Base-by-base conservation (phyloP, 345 rosid genomes). In the Chamaenerion angustifolium region DNA sequence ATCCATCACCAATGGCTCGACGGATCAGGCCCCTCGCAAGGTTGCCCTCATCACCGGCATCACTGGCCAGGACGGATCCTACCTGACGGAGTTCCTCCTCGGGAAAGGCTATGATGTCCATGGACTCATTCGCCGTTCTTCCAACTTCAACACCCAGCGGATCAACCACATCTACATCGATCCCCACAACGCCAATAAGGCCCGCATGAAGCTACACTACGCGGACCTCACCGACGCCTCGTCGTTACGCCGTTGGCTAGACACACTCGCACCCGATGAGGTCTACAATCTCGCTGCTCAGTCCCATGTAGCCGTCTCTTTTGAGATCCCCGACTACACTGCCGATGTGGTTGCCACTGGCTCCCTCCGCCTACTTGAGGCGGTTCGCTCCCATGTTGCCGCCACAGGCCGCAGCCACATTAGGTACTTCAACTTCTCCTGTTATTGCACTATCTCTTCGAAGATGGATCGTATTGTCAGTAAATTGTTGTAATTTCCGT, bases 331-430 rank as follows among this genome's bases (percentile, higher is more conserved):
- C 12, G 96, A 90, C 61, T 90, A 90, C 66, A 86, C 98, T 0
- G 94, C 94, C 17, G 96, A 90, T 15, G 92, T 90, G 11, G 96
- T 90, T 4, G 98, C 96, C 48, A 90, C 98, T 0, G 95, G 96
- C 12, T 78, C 92, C 56, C 88, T 90, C 55, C 95, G 94, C 18
- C 82, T 90, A 56, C 80, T 90, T 17, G 98, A 90, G 56, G 95
- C 96, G 11, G 88, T 90, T 62, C 76, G 98, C 64, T 90, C 98
- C 48, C 92, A 90, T 61, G 76, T 71, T 62, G 45, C 76, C 10
- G 92, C 82, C 66, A 83, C 81, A 10, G 92, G 92, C 1, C 56
- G 96, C 42, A 59, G 21, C 52, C 68, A 73, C 14, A 69, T 90
- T 63, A 67, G 77, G 63, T 90, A 90, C 48, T 86, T 49, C 53